These are phyloP conservation scores for Dendrocalamus latiflorus DNA, from an alignment of 202 grass and related monocot species.

Conservation along the genomic window DNA sequence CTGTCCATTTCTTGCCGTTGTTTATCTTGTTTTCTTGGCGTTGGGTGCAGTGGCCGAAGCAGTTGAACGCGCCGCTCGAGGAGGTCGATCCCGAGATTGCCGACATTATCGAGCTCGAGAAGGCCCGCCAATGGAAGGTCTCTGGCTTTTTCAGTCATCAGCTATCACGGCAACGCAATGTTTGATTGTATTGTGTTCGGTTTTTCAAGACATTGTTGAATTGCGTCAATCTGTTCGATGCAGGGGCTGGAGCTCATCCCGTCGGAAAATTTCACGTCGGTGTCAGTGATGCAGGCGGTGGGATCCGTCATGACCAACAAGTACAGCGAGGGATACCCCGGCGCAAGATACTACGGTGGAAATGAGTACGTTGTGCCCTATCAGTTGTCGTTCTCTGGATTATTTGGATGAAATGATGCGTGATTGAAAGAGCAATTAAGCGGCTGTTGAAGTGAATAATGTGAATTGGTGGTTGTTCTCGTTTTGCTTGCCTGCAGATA, in stretches of 20 bases:
- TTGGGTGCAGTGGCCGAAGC: slow-evolving; percentile 78
- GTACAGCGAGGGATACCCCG: slow-evolving; percentile 97
- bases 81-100: slow-evolving; percentile 79
- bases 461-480: slow-evolving; percentile 10
- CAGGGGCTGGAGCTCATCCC: slow-evolving; percentile 98
- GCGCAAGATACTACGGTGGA: slow-evolving; percentile 98
- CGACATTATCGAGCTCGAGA: slow-evolving; percentile 96
- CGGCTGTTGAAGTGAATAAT: neutral
- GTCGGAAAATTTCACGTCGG: slow-evolving; percentile 93
- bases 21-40: neutral
- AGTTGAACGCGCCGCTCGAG: slow-evolving; percentile 81
- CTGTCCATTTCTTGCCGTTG: neutral
- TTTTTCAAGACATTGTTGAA: slow-evolving; percentile 12
- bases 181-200: neutral
- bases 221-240: slow-evolving; percentile 7
- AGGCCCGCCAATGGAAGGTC: slow-evolving; percentile 99
- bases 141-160: neutral
- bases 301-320: slow-evolving; percentile 99
- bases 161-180: neutral
- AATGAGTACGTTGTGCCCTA: slow-evolving; percentile 62
- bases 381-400: neutral
- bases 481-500: slow-evolving; percentile 47
- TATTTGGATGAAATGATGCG: neutral
- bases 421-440: neutral
- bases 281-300: slow-evolving; percentile 96